Conservation (phyloP, 108 stramenopile genomes). For the Nitzschia inconspicua region DNA sequence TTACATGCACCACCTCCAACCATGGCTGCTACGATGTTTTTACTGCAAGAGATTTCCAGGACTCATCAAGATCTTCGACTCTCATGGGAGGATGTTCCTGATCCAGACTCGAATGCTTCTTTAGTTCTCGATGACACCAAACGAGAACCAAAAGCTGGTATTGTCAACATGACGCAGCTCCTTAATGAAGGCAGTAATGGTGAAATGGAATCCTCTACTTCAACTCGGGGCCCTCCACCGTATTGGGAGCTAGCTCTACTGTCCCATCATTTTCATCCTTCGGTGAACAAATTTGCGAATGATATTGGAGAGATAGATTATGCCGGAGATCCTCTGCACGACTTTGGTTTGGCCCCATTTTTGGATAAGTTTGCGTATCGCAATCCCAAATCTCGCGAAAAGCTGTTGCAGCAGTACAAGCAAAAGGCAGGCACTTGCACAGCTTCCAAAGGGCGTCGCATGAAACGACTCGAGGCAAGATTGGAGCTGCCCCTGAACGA, state of each 20-base stretch:
- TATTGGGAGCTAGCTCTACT: constrained; percentile 87
- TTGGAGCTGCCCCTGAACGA: constrained; percentile 78
- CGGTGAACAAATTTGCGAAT: constrained; percentile 83
- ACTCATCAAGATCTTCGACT: constrained; percentile 48
- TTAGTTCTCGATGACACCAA: constrained; percentile 59
- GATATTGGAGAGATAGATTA: constrained; percentile 67
- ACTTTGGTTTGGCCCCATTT: constrained; percentile 90
- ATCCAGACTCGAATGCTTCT: constrained; percentile 4
- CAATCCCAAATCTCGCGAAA: constrained; percentile 87
- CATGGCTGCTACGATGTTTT: constrained; percentile 80
- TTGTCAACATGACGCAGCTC: constrained; percentile 9
- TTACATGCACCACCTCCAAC: constrained; percentile 70
- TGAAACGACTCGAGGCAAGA: constrained; percentile 13
- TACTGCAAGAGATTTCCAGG: constrained; percentile 86
- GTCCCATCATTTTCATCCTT: constrained; percentile 92
- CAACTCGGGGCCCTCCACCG: constrained; percentile 11
- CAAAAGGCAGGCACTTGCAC: constrained; percentile 33
- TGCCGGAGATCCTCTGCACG: constrained; percentile 91
- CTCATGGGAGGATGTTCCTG: constrained; percentile 27
- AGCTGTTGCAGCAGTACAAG: constrained; percentile 33
- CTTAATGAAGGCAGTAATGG: not conserved
- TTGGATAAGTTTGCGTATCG: constrained; percentile 98
- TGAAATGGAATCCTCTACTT: not conserved
- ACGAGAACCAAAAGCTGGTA: constrained; percentile 66
- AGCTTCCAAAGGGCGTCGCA: constrained; percentile 20